Conservation (phyloP, 257 asterid species). For the Salvia miltiorrhiza region DNA sequence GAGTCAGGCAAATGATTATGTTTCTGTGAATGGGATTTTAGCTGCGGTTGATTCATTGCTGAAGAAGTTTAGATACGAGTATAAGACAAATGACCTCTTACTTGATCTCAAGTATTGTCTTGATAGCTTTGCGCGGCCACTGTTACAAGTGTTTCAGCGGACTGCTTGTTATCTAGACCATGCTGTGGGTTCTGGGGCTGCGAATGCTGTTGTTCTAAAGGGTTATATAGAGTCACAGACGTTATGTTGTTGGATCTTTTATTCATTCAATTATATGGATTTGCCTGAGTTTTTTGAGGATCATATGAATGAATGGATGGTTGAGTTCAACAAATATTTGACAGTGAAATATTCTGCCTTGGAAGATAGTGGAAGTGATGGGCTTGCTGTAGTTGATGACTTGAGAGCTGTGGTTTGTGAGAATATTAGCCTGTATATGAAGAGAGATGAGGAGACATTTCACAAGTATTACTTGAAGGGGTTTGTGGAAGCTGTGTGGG, state of each 20-base stretch:
- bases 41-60: conserved; percentile 64
- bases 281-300: conserved; percentile 88
- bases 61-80: conserved; percentile 75
- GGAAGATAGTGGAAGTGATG: conserved; percentile 71
- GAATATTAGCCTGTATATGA: conserved; percentile 76
- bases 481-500: conserved; percentile 89
- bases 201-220: conserved; percentile 41
- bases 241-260: conserved; percentile 80
- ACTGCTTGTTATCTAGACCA: conserved; percentile 58
- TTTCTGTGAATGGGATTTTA: conserved; percentile 73
- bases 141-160: conserved; percentile 62
- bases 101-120: conserved; percentile 79
- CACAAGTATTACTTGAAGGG: conserved; percentile 59
- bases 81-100: conserved; percentile 63
- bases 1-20: conserved; percentile 67
- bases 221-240: conserved; percentile 78
- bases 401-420: conserved; percentile 90
- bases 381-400: conserved; percentile 76
- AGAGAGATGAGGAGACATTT: conserved; percentile 78
- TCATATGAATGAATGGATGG: conserved; percentile 91
- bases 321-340: conserved; percentile 73
- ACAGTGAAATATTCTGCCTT: conserved; percentile 50
- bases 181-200: conserved; percentile 39
- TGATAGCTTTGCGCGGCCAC: conserved; percentile 72
- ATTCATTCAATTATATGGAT: conserved; percentile 72